A percentile compares a stretch with the other conserved stretches of the same genome.
These are phyloP conservation scores for Teratosphaeria zuluensis DNA, from an alignment of 2,329 filamentous ascomycete genomes.

Conservation along the genomic window DNA sequence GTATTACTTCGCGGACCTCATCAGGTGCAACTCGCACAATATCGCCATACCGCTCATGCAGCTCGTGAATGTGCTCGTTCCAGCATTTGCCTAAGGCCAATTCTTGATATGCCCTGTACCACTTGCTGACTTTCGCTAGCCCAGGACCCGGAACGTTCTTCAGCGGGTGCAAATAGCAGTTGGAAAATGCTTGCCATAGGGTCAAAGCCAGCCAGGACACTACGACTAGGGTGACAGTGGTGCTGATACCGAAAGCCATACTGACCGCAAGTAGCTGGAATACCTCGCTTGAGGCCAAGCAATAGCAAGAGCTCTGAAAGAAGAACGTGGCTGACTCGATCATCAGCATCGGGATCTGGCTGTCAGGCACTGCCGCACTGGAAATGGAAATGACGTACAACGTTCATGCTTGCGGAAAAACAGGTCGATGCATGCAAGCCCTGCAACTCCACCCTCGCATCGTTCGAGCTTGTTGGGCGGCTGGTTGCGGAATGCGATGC, in stretches of 20 bases:
- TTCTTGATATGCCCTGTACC: slow-evolving; percentile 30
- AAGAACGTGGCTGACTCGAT: background rate
- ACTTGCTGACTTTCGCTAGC: slow-evolving; percentile 24
- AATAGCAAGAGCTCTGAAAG: background rate
- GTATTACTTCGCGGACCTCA: background rate
- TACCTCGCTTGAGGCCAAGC: too few species aligned
- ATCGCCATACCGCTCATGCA: slow-evolving; percentile 37
- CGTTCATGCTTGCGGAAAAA: too few species aligned
- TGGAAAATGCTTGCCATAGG: background rate
- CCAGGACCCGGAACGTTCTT: slow-evolving; percentile 25
- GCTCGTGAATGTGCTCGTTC: slow-evolving; percentile 14
- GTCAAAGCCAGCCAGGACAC: background rate
- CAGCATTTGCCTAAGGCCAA: slow-evolving; percentile 7
- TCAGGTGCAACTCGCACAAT: background rate
- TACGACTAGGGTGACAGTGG: background rate
- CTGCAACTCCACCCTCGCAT: too few species aligned
- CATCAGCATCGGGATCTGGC: too few species aligned
- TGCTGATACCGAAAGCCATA: background rate
- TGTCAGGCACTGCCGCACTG: too few species aligned
- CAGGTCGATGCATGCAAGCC: too few species aligned
- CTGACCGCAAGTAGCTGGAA: background rate
- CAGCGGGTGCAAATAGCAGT: slow-evolving; percentile 15
- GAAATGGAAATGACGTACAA: too few species aligned
- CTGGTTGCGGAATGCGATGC: too few species aligned
- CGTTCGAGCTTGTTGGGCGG: too few species aligned